Percentiles rank a stretch among this genome's conserved stretches.
Conservation (phyloP, 148 eudicot species). For the Bassia scoparia region DNA sequence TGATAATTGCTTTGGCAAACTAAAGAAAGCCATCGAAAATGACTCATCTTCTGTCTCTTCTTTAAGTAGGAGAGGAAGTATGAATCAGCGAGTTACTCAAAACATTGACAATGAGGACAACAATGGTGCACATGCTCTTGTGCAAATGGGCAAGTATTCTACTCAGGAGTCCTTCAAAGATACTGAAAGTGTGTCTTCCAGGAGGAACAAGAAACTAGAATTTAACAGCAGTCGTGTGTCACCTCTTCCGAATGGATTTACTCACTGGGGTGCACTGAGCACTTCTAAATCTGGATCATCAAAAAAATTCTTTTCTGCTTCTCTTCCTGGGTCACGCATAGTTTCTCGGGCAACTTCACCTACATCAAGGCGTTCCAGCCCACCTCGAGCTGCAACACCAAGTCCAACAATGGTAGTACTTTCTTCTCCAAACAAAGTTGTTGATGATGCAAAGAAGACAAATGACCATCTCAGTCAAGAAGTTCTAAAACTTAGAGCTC, state of each 20-base stretch:
- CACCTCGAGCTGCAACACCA: slow-evolving; percentile 43
- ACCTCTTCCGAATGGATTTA: slow-evolving; percentile 36
- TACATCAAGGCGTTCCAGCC: slow-evolving; percentile 47
- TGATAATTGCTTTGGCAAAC: slow-evolving; percentile 75
- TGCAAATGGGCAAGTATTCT: slow-evolving; percentile 38
- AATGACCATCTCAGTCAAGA: slow-evolving; percentile 48
- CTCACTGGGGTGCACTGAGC: slow-evolving; percentile 35
- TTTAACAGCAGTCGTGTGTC: slow-evolving; percentile 41
- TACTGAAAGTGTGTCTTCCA: slow-evolving; percentile 35
- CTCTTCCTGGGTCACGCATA: slow-evolving; percentile 50
- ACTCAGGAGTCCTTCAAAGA: slow-evolving; percentile 44
- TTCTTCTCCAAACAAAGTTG: slow-evolving; percentile 28
- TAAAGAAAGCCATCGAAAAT: slow-evolving; percentile 51
- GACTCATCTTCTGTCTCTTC: slow-evolving; percentile 34
- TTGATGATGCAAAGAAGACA: slow-evolving; percentile 40
- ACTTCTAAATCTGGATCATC: slow-evolving; percentile 37
- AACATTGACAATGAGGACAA: slow-evolving; percentile 32
- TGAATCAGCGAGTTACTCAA: slow-evolving; percentile 33
- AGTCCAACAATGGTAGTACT: slow-evolving; percentile 37
- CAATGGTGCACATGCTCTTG: slow-evolving; percentile 24
- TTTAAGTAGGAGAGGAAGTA: slow-evolving; percentile 40
- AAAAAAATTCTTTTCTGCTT: slow-evolving; percentile 43
- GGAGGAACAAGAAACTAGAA: slow-evolving; percentile 42
- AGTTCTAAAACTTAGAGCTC: slow-evolving; percentile 45
- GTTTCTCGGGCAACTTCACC: slow-evolving; percentile 60